These are phyloP conservation scores for Anastatica hierochuntica DNA, from an alignment of 345 rosid species.

Conservation along the genomic window DNA sequence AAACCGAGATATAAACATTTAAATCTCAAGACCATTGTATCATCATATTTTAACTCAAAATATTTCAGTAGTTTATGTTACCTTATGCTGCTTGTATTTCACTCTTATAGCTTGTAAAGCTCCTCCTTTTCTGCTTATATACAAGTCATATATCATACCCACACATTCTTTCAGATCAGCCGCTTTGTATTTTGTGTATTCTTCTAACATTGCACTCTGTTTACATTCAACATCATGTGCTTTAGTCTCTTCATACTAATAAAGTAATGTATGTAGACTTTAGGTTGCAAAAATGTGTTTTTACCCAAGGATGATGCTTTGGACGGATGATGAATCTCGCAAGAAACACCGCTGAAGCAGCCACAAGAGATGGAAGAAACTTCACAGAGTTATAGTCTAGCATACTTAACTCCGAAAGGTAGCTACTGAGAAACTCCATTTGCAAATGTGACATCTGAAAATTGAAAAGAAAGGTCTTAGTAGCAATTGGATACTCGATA, in stretches of 20 bases:
- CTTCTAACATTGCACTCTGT: slow-evolving; percentile 37
- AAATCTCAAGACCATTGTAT: too few species aligned
- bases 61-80: too few species aligned
- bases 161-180: slow-evolving; percentile 31
- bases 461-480: neutral
- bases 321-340: slow-evolving; percentile 49
- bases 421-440: slow-evolving; percentile 67
- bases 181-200: slow-evolving; percentile 41
- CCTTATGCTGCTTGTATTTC: slow-evolving; percentile 78
- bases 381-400: slow-evolving; percentile 58
- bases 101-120: slow-evolving; percentile 52
- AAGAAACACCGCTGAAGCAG: slow-evolving; percentile 67
- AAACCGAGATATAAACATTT: too few species aligned
- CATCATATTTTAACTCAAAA: too few species aligned
- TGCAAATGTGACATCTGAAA: slow-evolving; percentile 31
- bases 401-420: slow-evolving; percentile 67
- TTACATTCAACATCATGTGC: too few species aligned
- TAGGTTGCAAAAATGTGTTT: too few species aligned
- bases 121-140: slow-evolving; percentile 26
- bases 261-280: too few species aligned
- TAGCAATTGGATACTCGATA: too few species aligned
- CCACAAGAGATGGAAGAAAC: slow-evolving; percentile 67
- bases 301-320: slow-evolving; percentile 66
- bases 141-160: slow-evolving; percentile 19
- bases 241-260: too few species aligned